Evolutionary conservation across 2,329 filamentous ascomycete genomes (phyloP), one percentile per base, ranked within the genome.

Genomic region (Grosmannia serpens): DNA sequence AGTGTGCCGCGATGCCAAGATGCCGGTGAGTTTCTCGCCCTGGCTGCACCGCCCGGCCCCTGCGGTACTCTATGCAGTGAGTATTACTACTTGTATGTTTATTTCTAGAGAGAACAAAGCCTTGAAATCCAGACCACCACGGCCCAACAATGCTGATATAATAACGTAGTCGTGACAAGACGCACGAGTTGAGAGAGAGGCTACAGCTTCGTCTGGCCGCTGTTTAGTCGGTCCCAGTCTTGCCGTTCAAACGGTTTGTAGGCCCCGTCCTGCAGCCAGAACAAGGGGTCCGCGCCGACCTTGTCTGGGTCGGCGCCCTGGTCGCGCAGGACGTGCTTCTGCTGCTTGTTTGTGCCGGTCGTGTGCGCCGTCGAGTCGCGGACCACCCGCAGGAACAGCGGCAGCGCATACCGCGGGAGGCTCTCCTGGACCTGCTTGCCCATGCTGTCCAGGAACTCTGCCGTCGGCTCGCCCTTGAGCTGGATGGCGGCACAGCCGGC

Each of bases 291-390:
- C 4, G 65, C 64, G 44, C 70, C 69, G 1, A 79, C 74, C 65
- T 81, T 81, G 4, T 67, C 70, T 0, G 86, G 87, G 65, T 89
- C 81, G 0, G 92, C 88, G 0, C 91, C 90, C 62, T 91, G 80
- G 2, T 77, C 75, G n/a, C 89, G 77, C 62, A 95, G 69, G 0
- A 75, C 71, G 62, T 87, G 82, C 71, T 96, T 96, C 72, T 91
- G 87, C 74, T 95, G 88, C 77, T 96, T 96, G 67, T 90, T 88
- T 53, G 90, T 96, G 0, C 90, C 89, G 5, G 91, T 95, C 1
- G 83, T 78, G 66, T 87, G 82, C 63, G 83, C 78, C 3, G 73
- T 70, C 52, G 79, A 71, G 29, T 80, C 77, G 29, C 73, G 75
- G 9, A 85, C 79, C 7, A 91, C 71, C 15, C 91, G 78, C 53